These are phyloP conservation scores for Claviceps capensis DNA, from an alignment of 2,329 filamentous ascomycete species.

Conservation along the genomic window DNA sequence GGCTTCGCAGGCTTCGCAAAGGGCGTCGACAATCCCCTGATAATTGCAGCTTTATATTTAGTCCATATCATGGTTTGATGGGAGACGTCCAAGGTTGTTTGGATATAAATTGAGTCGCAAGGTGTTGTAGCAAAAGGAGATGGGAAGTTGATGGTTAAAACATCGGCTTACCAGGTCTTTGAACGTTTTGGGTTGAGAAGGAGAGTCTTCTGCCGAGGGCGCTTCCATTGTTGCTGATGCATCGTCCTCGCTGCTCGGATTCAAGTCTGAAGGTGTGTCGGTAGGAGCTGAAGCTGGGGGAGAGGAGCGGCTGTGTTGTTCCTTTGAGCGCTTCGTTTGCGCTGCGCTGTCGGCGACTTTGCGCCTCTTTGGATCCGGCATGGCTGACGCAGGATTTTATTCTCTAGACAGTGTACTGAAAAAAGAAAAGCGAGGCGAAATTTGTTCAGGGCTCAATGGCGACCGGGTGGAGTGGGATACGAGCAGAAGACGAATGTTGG, in stretches of 20 bases:
- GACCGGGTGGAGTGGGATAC: no score
- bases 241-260: constrained; percentile 10
- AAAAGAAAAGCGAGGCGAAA: not conserved
- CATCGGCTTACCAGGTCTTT: constrained; percentile 40
- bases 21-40: constrained; percentile 66
- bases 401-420: no score
- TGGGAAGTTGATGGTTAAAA: not conserved
- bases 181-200: constrained; percentile 43
- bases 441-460: not conserved
- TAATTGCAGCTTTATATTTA: no score
- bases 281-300: not conserved
- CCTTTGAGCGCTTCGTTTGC: constrained; percentile 7
- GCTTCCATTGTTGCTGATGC: constrained; percentile 22
- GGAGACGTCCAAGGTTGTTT: no score
- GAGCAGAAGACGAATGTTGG: no score
- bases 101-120: no score
- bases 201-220: constrained; percentile 17
- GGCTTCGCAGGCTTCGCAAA: constrained; percentile 76
- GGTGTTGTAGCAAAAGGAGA: no score
- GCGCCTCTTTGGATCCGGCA: constrained; percentile 27
- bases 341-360: constrained; percentile 22
- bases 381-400: not conserved
- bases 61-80: no score
- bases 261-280: constrained; percentile 3
- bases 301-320: not conserved